phyloP scores from a whole-genome alignment of 2,329 filamentous ascomycete genomes.

The Colletotrichum sp. region DNA sequence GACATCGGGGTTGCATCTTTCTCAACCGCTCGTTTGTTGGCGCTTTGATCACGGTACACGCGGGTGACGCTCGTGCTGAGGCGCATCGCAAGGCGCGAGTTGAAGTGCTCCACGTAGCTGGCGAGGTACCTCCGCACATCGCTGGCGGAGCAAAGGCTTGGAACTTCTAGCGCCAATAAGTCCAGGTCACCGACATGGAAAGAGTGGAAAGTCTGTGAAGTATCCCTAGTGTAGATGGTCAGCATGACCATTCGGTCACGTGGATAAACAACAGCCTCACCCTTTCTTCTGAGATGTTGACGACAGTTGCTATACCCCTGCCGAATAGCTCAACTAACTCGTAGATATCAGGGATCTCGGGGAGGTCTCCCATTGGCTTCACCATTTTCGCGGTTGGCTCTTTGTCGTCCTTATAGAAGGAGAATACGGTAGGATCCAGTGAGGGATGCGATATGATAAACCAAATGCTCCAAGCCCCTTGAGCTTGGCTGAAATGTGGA shows the following conservation, averaged over 20 bases:
- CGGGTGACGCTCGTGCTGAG: constrained; percentile 27
- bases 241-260: not conserved
- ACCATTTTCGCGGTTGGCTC: too few relatives aligned
- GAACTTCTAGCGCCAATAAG: constrained; percentile 18
- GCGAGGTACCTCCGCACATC: constrained; percentile 37
- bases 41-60: constrained; percentile 24
- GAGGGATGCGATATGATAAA: too few relatives aligned
- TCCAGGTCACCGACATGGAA: not conserved
- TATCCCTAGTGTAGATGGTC: constrained; percentile 25
- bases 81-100: constrained; percentile 27
- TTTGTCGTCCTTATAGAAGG: too few relatives aligned
- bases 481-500: too few relatives aligned
- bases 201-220: constrained; percentile 37
- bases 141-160: constrained; percentile 26
- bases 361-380: too few relatives aligned
- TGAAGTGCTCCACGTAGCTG: constrained; percentile 37
- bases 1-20: constrained; percentile 29
- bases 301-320: constrained; percentile 27
- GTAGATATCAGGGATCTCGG: too few relatives aligned
- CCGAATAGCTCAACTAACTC: too few relatives aligned
- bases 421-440: too few relatives aligned
- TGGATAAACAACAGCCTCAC: not conserved
- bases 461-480: too few relatives aligned
- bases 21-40: constrained; percentile 31
- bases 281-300: constrained; percentile 36